Evolutionary conservation across 208 protist genomes (phyloP), one percentile per base, ranked within the genome.

Genomic region (Leishmania guyanensis): DNA sequence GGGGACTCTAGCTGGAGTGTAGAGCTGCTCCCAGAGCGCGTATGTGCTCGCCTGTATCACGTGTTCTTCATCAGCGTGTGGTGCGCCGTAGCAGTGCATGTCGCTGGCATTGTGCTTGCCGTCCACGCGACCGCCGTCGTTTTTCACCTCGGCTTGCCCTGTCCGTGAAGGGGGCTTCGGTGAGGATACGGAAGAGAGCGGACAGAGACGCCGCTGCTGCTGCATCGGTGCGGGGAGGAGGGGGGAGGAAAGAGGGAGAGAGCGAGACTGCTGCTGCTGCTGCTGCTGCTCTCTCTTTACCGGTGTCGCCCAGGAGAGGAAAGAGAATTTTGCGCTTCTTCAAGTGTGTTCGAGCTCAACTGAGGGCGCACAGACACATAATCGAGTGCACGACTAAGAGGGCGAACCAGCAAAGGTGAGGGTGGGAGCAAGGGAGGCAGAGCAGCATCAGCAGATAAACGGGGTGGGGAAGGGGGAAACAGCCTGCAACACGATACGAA

Each of bases 1-100:
- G 17, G 89, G 85, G 10, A 83, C 84, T 12, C 74, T 69, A 53
- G 83, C 54, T 46, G 85, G 58, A 29, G 86, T 75, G 80, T 91
- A 91, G 26, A 91, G 78, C 76, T 85, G 86, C 80, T 94, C 89
- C 91, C 91, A 94, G 65, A 94, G 69, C 0, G 78, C 78, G 85
- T 91, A 92, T 51, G 80, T 88, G 51, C 76, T 73, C 20, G 86
- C 86, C 10, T 60, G 83, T 17, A 83, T n/a, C 51, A 83, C 78
- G 17, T 51, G 43, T 5, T 36, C 65, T 26, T 78, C 84, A 0
- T 50, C 73, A 29, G 56, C 74, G 74, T 8, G 36, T 29, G 39
- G 12, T 26, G 56, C 12, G 46, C 54, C 36, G 33, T n/a, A 16
- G 22, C 10, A 16, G 43, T 69, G 64, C 64, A 69, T 43, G 10